Base-by-base conservation (phyloP, 192 early-diverging fungal genomes). In the Coemansia sp. region DNA sequence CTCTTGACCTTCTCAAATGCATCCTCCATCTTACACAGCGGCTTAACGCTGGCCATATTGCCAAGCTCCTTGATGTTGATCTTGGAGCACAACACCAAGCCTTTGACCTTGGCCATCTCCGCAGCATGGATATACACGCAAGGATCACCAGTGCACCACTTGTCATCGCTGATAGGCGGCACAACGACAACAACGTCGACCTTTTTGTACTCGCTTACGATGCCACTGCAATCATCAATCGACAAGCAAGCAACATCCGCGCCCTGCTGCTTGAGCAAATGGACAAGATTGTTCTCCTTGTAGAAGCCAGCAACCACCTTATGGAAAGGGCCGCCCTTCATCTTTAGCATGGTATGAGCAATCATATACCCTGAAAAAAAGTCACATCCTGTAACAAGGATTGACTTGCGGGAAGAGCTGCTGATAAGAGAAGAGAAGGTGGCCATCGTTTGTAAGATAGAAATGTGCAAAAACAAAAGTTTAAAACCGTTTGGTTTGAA, bases 351-450 rank as follows among this genome's bases (percentile, higher is more conserved):
- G 46, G 58, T 64, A 16, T 48, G 56, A 20, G 69, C 76, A 40
- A 79, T 63, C 69, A 69, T 58, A 42, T 71, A 79, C 38, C 81
- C 81, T 1, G 56, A 38, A 61, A 70, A 83, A 64, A 71, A 65
- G 67, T 83, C 81, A 40, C 81, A 74, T 32, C 72, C 69, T 7
- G 73, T 79, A 41, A 83, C 68, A 2, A 83, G 69, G 62, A 83
- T 22, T 13, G 69, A 64, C 72, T 72, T 67, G 49, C 65, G 39
- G 13, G 68, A 49, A 19, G 81, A 68, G 42, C 40, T 13, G 11
- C 55, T 25, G n/a, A 82, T 45, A 20, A 82, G 65, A 37, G 49
- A 55, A n/a, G 74, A 68, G 50, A 82, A 77, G 59, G 67, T 61
- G 10, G 48, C 61, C 79, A 82, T 82, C 41, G 45, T n/a, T 49